These are phyloP conservation scores for Bretziella fagacearum DNA, from an alignment of 2,329 filamentous ascomycete species.

Conservation along the genomic window DNA sequence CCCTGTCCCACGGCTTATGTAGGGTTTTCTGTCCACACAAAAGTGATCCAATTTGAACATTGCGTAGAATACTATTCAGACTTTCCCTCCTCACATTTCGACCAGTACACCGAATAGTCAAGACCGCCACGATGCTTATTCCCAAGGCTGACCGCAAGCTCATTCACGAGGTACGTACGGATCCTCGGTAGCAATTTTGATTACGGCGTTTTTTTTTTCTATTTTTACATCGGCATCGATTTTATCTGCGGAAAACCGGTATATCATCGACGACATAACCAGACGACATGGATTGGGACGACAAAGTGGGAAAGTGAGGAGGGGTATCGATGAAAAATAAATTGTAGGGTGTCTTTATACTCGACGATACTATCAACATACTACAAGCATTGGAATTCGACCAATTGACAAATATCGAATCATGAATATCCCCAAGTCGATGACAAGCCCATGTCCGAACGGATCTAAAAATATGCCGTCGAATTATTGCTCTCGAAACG, in stretches of 20 bases:
- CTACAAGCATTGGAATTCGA: too few species aligned
- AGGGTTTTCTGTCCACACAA: constrained; percentile 31
- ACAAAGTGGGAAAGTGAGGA: too few species aligned
- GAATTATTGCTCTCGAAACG: not conserved
- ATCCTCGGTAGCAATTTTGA: constrained; percentile 12
- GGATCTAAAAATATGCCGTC: not conserved
- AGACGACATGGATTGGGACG: too few species aligned
- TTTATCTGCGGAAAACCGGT: not conserved
- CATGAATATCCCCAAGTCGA: not conserved
- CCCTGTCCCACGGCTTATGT: constrained; percentile 19
- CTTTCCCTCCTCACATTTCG: constrained; percentile 16
- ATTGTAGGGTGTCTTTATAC: too few species aligned
- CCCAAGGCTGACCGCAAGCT: constrained; percentile 99
- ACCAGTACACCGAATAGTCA: constrained; percentile 16
- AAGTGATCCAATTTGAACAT: constrained; percentile 28
- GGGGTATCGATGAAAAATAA: too few species aligned
- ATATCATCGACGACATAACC: not conserved
- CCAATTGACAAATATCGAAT: not conserved
- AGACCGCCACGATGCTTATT: constrained; percentile 70
- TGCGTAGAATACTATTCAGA: constrained; percentile 17
- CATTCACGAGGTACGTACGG: constrained; percentile 63
- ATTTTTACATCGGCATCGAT: constrained; percentile 4
- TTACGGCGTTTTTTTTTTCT: constrained; percentile 6
- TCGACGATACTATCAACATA: too few species aligned
- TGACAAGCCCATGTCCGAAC: not conserved